These are phyloP conservation scores for Nicotiana undulata DNA, from an alignment of 257 asterid species.

Conservation along the genomic window DNA sequence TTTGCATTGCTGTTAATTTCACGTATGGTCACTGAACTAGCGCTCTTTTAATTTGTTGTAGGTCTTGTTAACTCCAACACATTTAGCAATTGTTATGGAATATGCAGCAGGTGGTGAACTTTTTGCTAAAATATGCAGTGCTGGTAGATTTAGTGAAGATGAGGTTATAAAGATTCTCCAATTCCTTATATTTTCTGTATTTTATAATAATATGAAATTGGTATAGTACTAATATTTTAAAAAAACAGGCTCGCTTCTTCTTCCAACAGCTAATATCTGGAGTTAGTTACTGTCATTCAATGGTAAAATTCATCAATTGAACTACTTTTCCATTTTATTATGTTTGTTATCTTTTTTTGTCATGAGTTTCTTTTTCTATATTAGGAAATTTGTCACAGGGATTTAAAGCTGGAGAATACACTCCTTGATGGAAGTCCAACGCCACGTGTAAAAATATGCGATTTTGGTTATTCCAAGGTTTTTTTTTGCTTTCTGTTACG, in stretches of 20 bases:
- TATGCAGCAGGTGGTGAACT: slow-evolving; percentile 36
- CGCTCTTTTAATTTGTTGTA: not conserved
- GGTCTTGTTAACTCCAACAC: slow-evolving; percentile 41
- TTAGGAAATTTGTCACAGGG: slow-evolving; percentile 37
- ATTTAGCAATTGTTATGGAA: slow-evolving; percentile 33
- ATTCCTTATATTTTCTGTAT: not conserved
- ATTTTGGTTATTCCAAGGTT: slow-evolving; percentile 37
- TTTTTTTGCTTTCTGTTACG: not conserved
- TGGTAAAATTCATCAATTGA: slow-evolving; percentile 11
- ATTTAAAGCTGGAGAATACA: slow-evolving; percentile 34
- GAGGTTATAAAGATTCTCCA: slow-evolving; percentile 37
- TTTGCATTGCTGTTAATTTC: not conserved
- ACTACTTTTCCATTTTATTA: not conserved
- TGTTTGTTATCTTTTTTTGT: not conserved
- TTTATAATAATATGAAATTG: not conserved
- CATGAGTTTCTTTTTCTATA: not conserved
- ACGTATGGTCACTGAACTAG: not conserved
- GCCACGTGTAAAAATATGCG: slow-evolving; percentile 30
- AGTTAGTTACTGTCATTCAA: slow-evolving; percentile 35
- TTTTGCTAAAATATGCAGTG: slow-evolving; percentile 20
- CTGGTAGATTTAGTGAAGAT: slow-evolving; percentile 54
- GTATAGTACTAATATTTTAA: too few relatives aligned
- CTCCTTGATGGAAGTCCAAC: slow-evolving; percentile 29
- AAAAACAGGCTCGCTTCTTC: slow-evolving; percentile 70
- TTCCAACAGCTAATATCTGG: slow-evolving; percentile 34